Base-by-base conservation (phyloP, 345 rosid species). In the Eucalyptus cladocalyx region DNA sequence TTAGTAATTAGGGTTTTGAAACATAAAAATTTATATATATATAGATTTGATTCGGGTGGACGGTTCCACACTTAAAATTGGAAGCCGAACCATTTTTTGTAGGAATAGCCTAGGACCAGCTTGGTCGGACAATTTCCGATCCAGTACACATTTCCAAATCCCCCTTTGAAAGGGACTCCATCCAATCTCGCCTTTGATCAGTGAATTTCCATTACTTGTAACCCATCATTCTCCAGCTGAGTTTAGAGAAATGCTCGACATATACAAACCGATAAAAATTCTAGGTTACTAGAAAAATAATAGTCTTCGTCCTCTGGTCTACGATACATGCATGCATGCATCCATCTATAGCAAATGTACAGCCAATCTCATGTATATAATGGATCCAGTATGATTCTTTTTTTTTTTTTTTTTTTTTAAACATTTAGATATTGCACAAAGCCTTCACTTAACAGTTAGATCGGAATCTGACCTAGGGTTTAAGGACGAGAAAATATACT, bases 21-120 rank as follows among this genome's bases (percentile, higher is more conserved):
- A 53, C 24, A 53, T 53, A 53, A 53, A 53, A 18, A 18, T 7
- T 3, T 53, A 53, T 7, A 53, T 53, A 37, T 37, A 19, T 53
- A 8, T 53, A 19, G 0, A 2, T 53, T 0, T 8, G 24, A 0
- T 3, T 53, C 0, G 5, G 26, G 26, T 53, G 1, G 58, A 53
- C 0, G 5, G 11, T 53, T 53, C 1, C 26, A 53, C 58, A 8
- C 2, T 53, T 53, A 1, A 2, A 21, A 53, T 19, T 53, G 26
- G 58, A 53, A 53, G 5, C 2, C 0, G 0, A 26, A 8, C 26
- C 26, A 21, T 8, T 53, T 53, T 53, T 19, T 0, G 11, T 21
- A 53, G 58, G 26, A 53, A 21, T 0, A 53, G 5, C 26, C 58
- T 53, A 0, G 5, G 21, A 21, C 11, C 11, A 21, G 5, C 26